Evolutionary conservation across 306 rosid genomes (phyloP).

Genomic region (Pterocarpus macrocarpus): DNA sequence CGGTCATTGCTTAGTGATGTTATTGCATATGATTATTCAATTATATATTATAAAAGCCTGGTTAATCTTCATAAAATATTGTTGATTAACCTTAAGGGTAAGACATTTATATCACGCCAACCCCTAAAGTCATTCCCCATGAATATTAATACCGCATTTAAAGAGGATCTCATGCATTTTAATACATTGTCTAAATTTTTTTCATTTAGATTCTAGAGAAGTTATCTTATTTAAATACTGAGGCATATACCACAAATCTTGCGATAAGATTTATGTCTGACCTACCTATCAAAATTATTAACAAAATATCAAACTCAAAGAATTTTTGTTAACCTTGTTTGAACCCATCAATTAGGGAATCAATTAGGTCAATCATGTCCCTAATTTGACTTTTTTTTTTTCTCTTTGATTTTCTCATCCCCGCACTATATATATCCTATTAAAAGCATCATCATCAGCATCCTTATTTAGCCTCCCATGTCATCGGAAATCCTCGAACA

Average conservation of each 20-base stretch:
- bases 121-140: background rate
- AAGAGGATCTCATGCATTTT: background rate
- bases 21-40: background rate
- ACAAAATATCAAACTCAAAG: background rate
- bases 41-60: background rate
- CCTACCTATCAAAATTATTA: no score
- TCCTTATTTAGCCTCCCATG: no score
- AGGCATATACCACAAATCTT: background rate
- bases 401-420: no score
- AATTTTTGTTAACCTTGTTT: no score
- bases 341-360: no score
- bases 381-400: no score
- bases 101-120: conserved; percentile 7
- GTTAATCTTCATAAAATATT: background rate
- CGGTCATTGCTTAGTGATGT: background rate
- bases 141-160: background rate
- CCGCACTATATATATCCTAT: no score
- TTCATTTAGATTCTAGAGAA: background rate
- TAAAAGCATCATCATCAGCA: no score
- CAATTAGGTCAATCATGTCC: no score
- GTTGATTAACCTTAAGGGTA: background rate
- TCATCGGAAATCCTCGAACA: background rate
- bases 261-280: background rate
- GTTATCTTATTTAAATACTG: background rate
- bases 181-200: background rate